Base-by-base conservation (phyloP, 2,329 filamentous ascomycete genomes). In the Cordyceps militaris region DNA sequence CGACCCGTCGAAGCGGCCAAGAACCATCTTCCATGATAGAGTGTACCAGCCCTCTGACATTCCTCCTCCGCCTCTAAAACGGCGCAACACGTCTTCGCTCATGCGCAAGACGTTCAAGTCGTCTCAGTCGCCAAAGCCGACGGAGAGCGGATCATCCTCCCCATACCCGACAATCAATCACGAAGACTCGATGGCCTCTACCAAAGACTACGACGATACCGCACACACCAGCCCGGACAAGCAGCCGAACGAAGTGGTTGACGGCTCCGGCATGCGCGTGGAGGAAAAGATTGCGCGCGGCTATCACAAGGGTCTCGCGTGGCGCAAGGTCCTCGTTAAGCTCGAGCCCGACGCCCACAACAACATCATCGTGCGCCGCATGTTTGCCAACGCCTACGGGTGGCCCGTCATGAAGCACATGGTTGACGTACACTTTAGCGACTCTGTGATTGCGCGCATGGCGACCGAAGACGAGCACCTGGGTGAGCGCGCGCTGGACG, bases 321-420 rank as follows among this genome's bases (percentile, higher is more conserved):
- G 94, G 94, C 88, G 94, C 47, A 99, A 99, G 70, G 94, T 99
- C 1, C 82, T 99, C 4, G 94, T 99, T 14, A 88, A 94, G 56
- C 79, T 99, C 2, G 93, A 99, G 69, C 94, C 94, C 0, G 94
- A 99, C 72, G 94, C 94, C 0, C 94, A 99, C 75, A 99, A 99
- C 73, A 99, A 99, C 71, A 96, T 99, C 63, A 88, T 97, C 60
- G 94, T 99, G 24, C 87, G 94, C 16, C 87, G 94, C 57, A 96
- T 91, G 86, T 99, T 99, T 70, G 87, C 91, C 58, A 99, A 99
- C 67, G 94, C 94, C 0, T 96, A 96, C 66, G 94, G 94, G 2
- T 99, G 94, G 94, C 94, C 94, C 0, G 94, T 99, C 1, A 78
- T 97, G 51, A 92, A 97, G 73, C 94, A 99, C 72, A 75, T 97